Evolutionary conservation across 2,329 filamentous ascomycete genomes (phyloP), one percentile per base, ranked within the genome.

Genomic region (Trichoderma sp.): DNA sequence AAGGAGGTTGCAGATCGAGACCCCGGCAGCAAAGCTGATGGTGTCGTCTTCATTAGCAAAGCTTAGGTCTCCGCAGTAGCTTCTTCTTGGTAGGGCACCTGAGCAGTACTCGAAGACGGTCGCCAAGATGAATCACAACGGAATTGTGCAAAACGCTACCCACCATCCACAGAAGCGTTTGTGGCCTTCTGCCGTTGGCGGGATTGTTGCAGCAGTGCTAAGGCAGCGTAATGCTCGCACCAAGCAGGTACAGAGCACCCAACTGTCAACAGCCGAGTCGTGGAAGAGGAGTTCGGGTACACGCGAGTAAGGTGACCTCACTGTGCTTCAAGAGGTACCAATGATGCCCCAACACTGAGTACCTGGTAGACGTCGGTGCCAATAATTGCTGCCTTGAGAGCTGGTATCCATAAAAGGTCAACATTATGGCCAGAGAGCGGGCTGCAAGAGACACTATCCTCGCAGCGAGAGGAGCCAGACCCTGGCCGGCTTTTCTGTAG

Each of bases 241-340:
- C 31, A 71, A 71, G 63, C 45, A 64, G 62, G 63, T 67, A 74
- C 71, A 60, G 62, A 45, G 16, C 24, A 29, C 41, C 9, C 45
- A 14, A 35, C 62, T 59, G 41, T 66, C 21, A 38, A 31, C 33
- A 75, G 66, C 74, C 67, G 67, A 75, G 33, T 66, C 45, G 50
- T 18, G 31, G 74, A 66, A 67, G 65, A 71, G 29, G 50, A 62
- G 35, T 5, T 41, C 45, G 64, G 67, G 33, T 75, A 72, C 74
- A 75, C 45, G 31, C 67, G 35, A 72, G 62, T n/a, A 66, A 38
- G 60, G 74, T 66, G 59, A 75, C 50, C 67, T 75, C 60, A 71
- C 74, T 24, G 41, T 71, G 67, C 67, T 12, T 66, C 59, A 50
- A 60, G 3, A 72, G 45, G 16, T 35, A 21, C 18, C 60, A 14